Base-by-base conservation (phyloP, 345 rosid species). In the Moringa oleifera region DNA sequence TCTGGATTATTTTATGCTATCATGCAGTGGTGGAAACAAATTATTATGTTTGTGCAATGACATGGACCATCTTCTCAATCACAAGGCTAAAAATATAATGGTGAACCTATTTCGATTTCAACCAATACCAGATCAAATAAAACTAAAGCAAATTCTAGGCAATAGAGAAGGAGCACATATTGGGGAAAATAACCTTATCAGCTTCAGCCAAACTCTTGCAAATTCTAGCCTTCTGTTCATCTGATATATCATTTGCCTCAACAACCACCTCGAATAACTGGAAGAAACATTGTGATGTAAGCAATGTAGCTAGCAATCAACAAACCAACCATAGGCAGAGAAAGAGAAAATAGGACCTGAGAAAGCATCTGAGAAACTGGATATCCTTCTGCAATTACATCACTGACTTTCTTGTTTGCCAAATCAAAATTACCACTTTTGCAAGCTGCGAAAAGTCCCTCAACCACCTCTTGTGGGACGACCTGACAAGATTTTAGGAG, bases 181-280 rank as follows among this genome's bases (percentile, higher is more conserved):
- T 18, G 31, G 25, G 55, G 64, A 57, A 58, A 55, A 57, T 68
- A 46, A 87, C 99, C 96, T 88, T 94, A 71, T 88, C 97, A 60
- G 96, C 85, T 71, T 74, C 81, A 68, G 69, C 97, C 70, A 91
- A 71, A 57, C 80, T 70, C 72, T 79, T 86, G 87, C 87, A 87
- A 77, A 91, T 85, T 68, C 84, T 80, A 83, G 95, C 96, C 84
- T 88, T 89, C 78, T 91, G 93, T 62, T 78, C 91, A 79, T 95
- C 97, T 4, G 90, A 70, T 68, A 81, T 67, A 70, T 91, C 96
- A 57, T 80, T 91, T 53, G 83, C 79, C 77, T 80, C 81, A 0
- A 81, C 86, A 69, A 83, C 77, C 62, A 81, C 54, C 31, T 95
- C 91, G 64, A 89, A 81, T 70, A 91, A 67, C 95, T 90, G 83